Evolutionary conservation across 306 rosid species (phyloP), one percentile per base, ranked within the genome.

Genomic region (Quercus engelmannii): DNA sequence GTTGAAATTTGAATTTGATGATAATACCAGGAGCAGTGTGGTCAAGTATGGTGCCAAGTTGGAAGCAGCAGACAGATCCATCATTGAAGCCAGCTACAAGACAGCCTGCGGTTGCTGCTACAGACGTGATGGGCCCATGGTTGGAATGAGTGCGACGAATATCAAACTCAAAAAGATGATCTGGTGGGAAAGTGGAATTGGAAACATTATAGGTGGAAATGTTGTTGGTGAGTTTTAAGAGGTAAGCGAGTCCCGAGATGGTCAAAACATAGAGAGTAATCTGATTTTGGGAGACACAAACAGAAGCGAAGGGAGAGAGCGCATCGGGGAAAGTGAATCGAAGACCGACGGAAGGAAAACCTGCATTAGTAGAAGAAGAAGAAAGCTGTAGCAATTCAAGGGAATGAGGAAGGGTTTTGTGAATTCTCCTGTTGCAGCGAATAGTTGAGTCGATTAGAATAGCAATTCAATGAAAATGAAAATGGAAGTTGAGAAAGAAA

Each of bases 61-160:
- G 94, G 78, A 90, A 91, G 70, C 90, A 87, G 84, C 85, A 84
- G 76, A 93, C 86, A 35, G 93, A 91, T 54, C 99, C 99, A 65
- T 95, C 91, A 20, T 59, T 73, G 51, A 89, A 85, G 75, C 99
- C 99, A 62, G 90, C 76, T n/a, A 91, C 79, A 55, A 93, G 89
- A 75, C 92, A 88, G 73, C 97, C 92, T 19, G 89, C 65, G 0
- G 86, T 64, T 2, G 92, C 97, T 1, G 90, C 83, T 18, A 88
- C 90, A 8, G 91, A 78, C 0, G 99, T 84, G 25, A 93, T 80
- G 7, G 84, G 83, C 21, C 81, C 84, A 18, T 77, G 41, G 78
- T 82, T 79, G n/a, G 80, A 59, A 74, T 83, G 82, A 65, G 74
- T 82, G 78, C 67, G 76, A 4, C 31, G 86, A 85, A 94, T 57